Evolutionary conservation across 192 early-diverging fungal species (phyloP).

Genomic region (Cetraspora pellucida): DNA sequence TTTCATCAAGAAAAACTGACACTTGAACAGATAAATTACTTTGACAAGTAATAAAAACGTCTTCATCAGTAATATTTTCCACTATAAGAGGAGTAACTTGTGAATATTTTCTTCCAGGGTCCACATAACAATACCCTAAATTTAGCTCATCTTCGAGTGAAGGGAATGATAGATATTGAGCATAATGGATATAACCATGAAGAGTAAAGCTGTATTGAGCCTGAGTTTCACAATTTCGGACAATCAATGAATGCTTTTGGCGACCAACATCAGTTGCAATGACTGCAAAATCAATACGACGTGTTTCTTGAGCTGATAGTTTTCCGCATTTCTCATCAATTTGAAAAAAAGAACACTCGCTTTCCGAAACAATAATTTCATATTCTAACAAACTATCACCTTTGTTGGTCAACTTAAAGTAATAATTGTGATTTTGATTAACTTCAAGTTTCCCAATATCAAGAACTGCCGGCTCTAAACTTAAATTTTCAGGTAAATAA

Average conservation of each 20-base stretch:
- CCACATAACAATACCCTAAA: constrained; percentile 82
- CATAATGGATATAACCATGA: constrained; percentile 53
- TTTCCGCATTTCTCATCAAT: constrained; percentile 42
- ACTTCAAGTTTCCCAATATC: constrained; percentile 57
- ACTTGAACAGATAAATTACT: constrained; percentile 85
- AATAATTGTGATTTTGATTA: constrained; percentile 50
- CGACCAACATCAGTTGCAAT: constrained; percentile 53
- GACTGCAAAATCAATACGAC: constrained; percentile 60
- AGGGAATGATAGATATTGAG: constrained; percentile 66
- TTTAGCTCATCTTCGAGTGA: constrained; percentile 66
- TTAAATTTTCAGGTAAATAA: constrained; percentile 26
- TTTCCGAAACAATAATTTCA: constrained; percentile 37
- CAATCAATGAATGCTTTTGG: constrained; percentile 51
- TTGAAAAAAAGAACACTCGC: constrained; percentile 39
- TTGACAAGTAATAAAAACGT: constrained; percentile 69
- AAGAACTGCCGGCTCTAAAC: constrained; percentile 47
- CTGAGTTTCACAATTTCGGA: constrained; percentile 47
- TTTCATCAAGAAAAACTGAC: constrained; percentile 69
- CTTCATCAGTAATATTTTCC: constrained; percentile 69
- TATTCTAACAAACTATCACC: constrained; percentile 38
- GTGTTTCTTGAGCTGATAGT: constrained; percentile 56
- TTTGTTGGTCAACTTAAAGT: constrained; percentile 55
- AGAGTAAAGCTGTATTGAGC: constrained; percentile 48
- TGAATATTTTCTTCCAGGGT: constrained; percentile 72
- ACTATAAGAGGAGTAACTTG: constrained; percentile 70